phyloP scores from a whole-genome alignment of 2,329 filamentous ascomycete genomes.

The Botrytis fragariae region DNA sequence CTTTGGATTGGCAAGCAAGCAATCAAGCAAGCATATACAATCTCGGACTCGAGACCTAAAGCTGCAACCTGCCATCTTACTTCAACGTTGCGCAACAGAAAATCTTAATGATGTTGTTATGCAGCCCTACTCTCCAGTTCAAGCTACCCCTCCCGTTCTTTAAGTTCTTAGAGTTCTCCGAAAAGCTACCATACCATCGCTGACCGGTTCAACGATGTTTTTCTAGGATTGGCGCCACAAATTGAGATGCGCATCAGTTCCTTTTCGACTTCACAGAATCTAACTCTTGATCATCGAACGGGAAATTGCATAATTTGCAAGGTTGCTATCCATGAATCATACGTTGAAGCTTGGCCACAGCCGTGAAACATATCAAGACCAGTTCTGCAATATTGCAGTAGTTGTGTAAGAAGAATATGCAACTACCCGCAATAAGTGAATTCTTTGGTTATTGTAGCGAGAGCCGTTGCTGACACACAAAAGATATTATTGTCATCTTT shows the following conservation, averaged over 20 bases:
- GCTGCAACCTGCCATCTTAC: constrained; percentile 18
- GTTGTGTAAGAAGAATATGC: constrained; percentile 18
- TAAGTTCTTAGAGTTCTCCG: neutral
- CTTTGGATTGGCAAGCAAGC: constrained; percentile 5
- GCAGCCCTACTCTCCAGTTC: constrained; percentile 12
- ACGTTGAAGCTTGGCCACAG: constrained; percentile 21
- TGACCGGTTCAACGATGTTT: constrained; percentile 12
- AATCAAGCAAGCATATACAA: neutral
- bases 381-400: constrained; percentile 17
- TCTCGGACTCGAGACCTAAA: constrained; percentile 16
- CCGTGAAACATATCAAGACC: constrained; percentile 19
- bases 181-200: neutral
- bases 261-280: constrained; percentile 8
- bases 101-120: constrained; percentile 16
- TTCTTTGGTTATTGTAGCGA: constrained; percentile 13
- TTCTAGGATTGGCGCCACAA: constrained; percentile 4
- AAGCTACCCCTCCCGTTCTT: constrained; percentile 1
- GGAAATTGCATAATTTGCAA: constrained; percentile 16
- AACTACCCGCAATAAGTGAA: constrained; percentile 4
- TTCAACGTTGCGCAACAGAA: constrained; percentile 14
- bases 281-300: constrained; percentile 11
- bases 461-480: constrained; percentile 8
- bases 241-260: neutral
- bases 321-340: constrained; percentile 18
- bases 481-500: constrained; percentile 11